Evolutionary conservation across 1,284 basidiomycete genomes (phyloP), one percentile per base, ranked within the genome.

Genomic region (Ustilago tritici): DNA sequence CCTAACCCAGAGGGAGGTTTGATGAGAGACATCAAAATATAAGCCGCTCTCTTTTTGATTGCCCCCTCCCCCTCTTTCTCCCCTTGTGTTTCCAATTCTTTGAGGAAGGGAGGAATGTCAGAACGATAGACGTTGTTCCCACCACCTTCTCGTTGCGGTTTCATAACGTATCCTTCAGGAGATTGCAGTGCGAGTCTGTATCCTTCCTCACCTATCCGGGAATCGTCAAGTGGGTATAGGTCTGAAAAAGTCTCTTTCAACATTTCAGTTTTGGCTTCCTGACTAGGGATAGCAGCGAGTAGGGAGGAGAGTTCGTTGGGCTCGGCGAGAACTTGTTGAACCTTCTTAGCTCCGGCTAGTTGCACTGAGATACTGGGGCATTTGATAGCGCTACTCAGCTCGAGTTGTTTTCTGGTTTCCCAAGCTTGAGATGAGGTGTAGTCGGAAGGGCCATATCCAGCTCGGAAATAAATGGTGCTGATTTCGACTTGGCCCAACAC

Each of bases 141-240:
- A 0, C 97, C 96, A 5, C 97, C 96, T 88, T 99, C 94, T 19
- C 95, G 90, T 86, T 98, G 95, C 0, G 96, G 96, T 86, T 99
- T 98, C 56, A 98, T 89, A 3, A 98, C 97, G 53, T 93, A 91
- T 14, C 89, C 87, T 12, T 89, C 80, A 3, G 91, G 89, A 0
- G 70, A 28, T 4, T 87, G 86, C n/a, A 88, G 87, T 0, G 93
- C 93, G 46, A 90, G 87, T 14, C 84, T 73, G 28, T 90, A 87
- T 0, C 90, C 92, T 59, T 88, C 77, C 63, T 83, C 61, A 0
- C 88, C 89, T 0, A 87, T 63, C 8, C 74, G 70, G 7, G 88
- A 86, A 47, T 89, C 57, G 61, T 89, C 89, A 70, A 88, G 68
- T 17, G 81, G 76, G 50, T 78, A 89, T 19, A 81, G 71, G 12